Evolutionary conservation across 352 stramenopile species (phyloP), one percentile per base, ranked within the genome.

Genomic region (Elongisporangium undulatum): DNA sequence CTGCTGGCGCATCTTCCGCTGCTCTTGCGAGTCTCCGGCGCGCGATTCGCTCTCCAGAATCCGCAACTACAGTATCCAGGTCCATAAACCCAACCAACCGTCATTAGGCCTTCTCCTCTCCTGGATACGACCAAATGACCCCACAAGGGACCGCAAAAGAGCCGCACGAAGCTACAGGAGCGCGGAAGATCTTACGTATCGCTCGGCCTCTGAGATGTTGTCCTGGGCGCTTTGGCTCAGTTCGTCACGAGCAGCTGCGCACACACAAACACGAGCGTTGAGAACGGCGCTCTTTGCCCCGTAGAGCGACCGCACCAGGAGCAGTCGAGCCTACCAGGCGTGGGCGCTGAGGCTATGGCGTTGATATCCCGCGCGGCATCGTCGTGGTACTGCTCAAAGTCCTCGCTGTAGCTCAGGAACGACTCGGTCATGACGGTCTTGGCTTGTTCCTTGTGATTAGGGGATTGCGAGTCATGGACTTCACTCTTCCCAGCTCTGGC

Each of bases 21-120:
- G 81, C 60, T 92, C 77, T 59, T 94, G 85, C 10, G 85, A 83
- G 60, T 92, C 73, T 4, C 85, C 85, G 2, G 83, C 85, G 29
- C 82, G 79, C 24, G 81, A 89, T 55, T 94, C 85, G 66, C 80
- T 92, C 59, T 94, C 85, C 12, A 94, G 68, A 60, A 94, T 94
- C 29, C 83, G 83, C 66, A 92, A 78, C 74, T 90, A 41, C n/a
- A n/a, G n/a, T n/a, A n/a, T n/a, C 13, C 29, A 6, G 49, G n/a
- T 19, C 26, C 5, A 26, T 39, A 29, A 61, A 50, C 24, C 53
- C 16, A 24, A n/a, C n/a, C n/a, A n/a, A n/a, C n/a, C n/a, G n/a
- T 20, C 34, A 49, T 23, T 9, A 49, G 8, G 20, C 38, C n/a
- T n/a, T n/a, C n/a, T n/a, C n/a, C n/a, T n/a, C n/a, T n/a, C n/a